A percentile compares a stretch with the other conserved stretches of the same genome.
phyloP scores from a whole-genome alignment of 495 filamentous ascomycete genomes.

The Oleoguttula mirabilis region DNA sequence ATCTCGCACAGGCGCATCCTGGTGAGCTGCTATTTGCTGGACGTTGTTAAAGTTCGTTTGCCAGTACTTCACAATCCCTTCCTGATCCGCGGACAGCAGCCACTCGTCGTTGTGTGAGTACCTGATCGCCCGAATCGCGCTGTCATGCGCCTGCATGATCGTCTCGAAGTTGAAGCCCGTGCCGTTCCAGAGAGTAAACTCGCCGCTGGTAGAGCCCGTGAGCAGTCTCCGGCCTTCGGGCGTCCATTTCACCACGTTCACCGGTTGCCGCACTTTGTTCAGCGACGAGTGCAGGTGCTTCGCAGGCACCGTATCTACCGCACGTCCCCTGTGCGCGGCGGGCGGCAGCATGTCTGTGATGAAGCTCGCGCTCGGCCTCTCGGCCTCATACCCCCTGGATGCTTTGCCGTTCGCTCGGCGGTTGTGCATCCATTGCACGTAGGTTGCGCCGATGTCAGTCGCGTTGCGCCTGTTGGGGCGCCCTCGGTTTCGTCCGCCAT shows the following conservation, averaged over 20 bases:
- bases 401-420: slow-evolving; percentile 64
- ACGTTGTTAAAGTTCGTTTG: slow-evolving; percentile 99
- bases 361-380: slow-evolving; percentile 77
- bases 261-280: slow-evolving; percentile 93
- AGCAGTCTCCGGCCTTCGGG: slow-evolving; percentile 84
- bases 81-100: slow-evolving; percentile 90
- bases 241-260: slow-evolving; percentile 96
- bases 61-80: slow-evolving; percentile 96
- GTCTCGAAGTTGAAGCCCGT: slow-evolving; percentile 99
- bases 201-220: slow-evolving; percentile 87
- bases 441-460: slow-evolving; percentile 88
- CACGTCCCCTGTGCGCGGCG: slow-evolving; percentile 52
- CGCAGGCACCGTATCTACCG: slow-evolving; percentile 74
- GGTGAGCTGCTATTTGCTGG: slow-evolving; percentile 82
- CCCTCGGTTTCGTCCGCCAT: slow-evolving; percentile 1
- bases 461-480: slow-evolving; percentile 38
- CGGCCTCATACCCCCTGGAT: slow-evolving; percentile 53
- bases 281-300: slow-evolving; percentile 89
- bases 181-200: slow-evolving; percentile 98
- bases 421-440: slow-evolving; percentile 86
- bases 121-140: slow-evolving; percentile 70
- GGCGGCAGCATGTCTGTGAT: slow-evolving; percentile 88
- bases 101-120: slow-evolving; percentile 95
- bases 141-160: slow-evolving; percentile 69
- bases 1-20: slow-evolving; percentile 68